These are phyloP conservation scores for Cinchona pubescens DNA, from an alignment of 257 asterid genomes.

Conservation along the genomic window DNA sequence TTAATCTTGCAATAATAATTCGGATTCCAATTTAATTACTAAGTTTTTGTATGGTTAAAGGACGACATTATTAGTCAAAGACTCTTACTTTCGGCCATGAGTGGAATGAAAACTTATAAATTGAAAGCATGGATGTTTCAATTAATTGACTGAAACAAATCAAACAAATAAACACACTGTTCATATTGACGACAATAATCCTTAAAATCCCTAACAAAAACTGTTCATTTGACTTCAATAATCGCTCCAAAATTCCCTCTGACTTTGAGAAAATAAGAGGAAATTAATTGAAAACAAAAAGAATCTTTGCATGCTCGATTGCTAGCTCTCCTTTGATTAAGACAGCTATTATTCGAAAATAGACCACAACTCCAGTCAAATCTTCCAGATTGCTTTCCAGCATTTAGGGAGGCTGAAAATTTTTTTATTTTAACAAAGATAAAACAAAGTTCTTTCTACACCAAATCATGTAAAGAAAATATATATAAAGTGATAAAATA, in stretches of 20 bases:
- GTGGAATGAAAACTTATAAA: not conserved
- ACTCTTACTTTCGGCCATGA: slow-evolving; percentile 13
- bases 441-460: not conserved
- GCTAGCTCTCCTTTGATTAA: slow-evolving; percentile 11
- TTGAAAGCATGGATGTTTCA: not conserved
- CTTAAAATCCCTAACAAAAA: not conserved
- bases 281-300: not conserved
- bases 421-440: too few species aligned
- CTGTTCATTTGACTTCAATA: slow-evolving; percentile 17
- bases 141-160: slow-evolving; percentile 4
- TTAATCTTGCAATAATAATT: slow-evolving; percentile 7
- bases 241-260: slow-evolving; percentile 18
- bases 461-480: not conserved
- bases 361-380: slow-evolving; percentile 12
- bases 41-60: not conserved
- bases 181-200: slow-evolving; percentile 1
- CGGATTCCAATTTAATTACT: not conserved
- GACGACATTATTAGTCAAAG: slow-evolving; percentile 1
- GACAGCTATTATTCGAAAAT: not conserved
- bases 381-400: not conserved
- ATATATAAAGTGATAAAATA: too few species aligned
- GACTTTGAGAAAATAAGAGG: slow-evolving; percentile 10
- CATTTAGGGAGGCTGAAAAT: not conserved
- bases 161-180: not conserved
- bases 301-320: slow-evolving; percentile 3